Evolutionary conservation across 331 rosid species (phyloP).

Genomic region (Malus hybrid): DNA sequence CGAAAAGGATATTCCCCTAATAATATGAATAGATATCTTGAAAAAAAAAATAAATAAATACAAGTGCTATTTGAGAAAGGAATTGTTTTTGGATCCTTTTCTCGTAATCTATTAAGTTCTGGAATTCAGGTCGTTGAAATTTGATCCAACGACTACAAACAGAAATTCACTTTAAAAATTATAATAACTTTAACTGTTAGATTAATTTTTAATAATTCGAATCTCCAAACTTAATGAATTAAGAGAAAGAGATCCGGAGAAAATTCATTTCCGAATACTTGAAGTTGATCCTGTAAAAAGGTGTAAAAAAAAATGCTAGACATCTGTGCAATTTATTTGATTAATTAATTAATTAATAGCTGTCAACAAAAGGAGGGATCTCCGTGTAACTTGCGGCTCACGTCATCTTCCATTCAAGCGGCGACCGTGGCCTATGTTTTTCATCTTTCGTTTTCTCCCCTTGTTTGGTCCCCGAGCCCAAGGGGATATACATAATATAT

Average conservation of each 20-base stretch:
- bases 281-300: too few relatives aligned
- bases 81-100: accelerated
- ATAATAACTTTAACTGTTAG: too few relatives aligned
- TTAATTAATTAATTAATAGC: neutral
- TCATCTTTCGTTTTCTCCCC: neutral
- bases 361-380: neutral
- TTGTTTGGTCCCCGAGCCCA: conserved; percentile 22
- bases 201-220: too few relatives aligned
- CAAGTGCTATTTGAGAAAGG: too few relatives aligned
- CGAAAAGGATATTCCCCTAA: neutral
- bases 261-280: too few relatives aligned
- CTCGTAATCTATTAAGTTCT: accelerated
- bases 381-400: conserved; percentile 12
- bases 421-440: neutral
- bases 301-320: neutral
- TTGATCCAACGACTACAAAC: accelerated
- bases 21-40: neutral
- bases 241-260: accelerated
- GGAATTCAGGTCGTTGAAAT: too few relatives aligned
- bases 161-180: too few relatives aligned
- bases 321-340: neutral
- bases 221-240: too few relatives aligned
- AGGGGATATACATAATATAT: too few relatives aligned
- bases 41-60: neutral
- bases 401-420: conserved; percentile 10